Conservation (phyloP, 2,329 filamentous ascomycete genomes). For the Sarocladium oryzae region DNA sequence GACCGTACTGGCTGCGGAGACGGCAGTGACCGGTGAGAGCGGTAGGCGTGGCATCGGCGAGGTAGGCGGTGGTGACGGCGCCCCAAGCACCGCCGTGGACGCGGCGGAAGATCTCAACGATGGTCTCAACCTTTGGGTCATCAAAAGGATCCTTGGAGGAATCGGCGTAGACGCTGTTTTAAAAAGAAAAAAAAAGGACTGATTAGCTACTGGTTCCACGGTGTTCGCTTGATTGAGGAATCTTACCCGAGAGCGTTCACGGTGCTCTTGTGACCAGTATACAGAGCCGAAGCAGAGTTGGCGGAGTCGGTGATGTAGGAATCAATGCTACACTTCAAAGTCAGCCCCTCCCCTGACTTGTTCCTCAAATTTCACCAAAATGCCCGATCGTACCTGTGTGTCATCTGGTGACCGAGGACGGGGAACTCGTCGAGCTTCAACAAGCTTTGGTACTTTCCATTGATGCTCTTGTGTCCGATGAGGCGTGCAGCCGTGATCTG, state of each 20-base stretch:
- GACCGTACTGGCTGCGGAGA: slow-evolving; percentile 59
- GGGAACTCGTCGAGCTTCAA: slow-evolving; percentile 80
- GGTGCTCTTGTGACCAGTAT: slow-evolving; percentile 76
- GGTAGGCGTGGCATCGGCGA: slow-evolving; percentile 77
- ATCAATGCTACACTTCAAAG: slow-evolving; percentile 62
- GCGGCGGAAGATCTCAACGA: slow-evolving; percentile 70
- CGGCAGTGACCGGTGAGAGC: slow-evolving; percentile 69
- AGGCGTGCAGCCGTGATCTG: slow-evolving; percentile 70
- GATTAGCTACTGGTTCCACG: neutral
- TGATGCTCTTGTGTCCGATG: slow-evolving; percentile 75
- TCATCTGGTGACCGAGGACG: slow-evolving; percentile 83
- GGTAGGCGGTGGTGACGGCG: slow-evolving; percentile 71
- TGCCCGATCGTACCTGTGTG: slow-evolving; percentile 40
- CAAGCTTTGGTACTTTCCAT: slow-evolving; percentile 72
- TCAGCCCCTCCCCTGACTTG: too few species aligned
- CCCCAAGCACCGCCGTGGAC: slow-evolving; percentile 56
- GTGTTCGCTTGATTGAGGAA: neutral
- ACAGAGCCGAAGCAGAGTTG: slow-evolving; percentile 76
- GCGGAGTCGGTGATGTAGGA: slow-evolving; percentile 81
- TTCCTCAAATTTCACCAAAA: too few species aligned
- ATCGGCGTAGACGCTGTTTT: slow-evolving; percentile 70
- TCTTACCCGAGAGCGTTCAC: slow-evolving; percentile 68
- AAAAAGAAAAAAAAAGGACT: neutral
- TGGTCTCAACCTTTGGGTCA: slow-evolving; percentile 80
- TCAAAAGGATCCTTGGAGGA: slow-evolving; percentile 68